Percentiles rank a stretch among this genome's conserved stretches.
Conservation (phyloP, 2,329 filamentous ascomycete species). For the Diaporthe longicolla region DNA sequence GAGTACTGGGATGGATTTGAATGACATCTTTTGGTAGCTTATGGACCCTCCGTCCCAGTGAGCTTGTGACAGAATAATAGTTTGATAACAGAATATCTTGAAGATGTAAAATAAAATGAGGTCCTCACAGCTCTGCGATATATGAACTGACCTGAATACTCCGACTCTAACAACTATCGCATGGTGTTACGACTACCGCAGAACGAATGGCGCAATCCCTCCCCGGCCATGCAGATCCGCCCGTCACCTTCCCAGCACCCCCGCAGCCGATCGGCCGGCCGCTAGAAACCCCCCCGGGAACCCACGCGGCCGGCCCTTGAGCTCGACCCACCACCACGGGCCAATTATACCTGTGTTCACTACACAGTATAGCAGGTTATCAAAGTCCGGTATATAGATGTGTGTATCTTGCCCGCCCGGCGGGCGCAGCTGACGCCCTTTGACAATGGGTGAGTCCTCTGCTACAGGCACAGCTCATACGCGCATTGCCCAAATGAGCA, state of each 20-base stretch:
- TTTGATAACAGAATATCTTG: too few species aligned
- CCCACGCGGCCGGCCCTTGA: constrained; percentile 3
- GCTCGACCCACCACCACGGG: constrained; percentile 10
- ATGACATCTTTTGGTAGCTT: constrained; percentile 66
- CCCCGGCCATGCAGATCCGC: neutral
- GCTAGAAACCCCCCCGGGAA: neutral
- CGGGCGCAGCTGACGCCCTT: neutral
- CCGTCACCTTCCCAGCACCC: neutral
- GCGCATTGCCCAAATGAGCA: neutral
- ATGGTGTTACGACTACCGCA: constrained; percentile 10
- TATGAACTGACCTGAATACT: neutral
- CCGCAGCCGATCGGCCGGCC: constrained; percentile 26
- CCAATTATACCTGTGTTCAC: neutral
- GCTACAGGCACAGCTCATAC: neutral
- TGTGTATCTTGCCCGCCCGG: neutral
- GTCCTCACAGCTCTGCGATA: neutral
- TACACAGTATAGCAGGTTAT: too few species aligned
- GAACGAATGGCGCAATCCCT: constrained; percentile 17
- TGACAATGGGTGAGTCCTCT: neutral
- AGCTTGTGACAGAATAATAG: neutral
- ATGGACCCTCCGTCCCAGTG: neutral
- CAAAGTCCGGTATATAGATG: neutral
- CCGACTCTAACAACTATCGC: neutral
- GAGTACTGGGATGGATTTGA: constrained; percentile 82
- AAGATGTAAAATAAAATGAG: neutral